A percentile compares a stretch with the other conserved stretches of the same genome.
phyloP scores from a whole-genome alignment of 2,329 filamentous ascomycete genomes.

The Rugonectria rugulosa region DNA sequence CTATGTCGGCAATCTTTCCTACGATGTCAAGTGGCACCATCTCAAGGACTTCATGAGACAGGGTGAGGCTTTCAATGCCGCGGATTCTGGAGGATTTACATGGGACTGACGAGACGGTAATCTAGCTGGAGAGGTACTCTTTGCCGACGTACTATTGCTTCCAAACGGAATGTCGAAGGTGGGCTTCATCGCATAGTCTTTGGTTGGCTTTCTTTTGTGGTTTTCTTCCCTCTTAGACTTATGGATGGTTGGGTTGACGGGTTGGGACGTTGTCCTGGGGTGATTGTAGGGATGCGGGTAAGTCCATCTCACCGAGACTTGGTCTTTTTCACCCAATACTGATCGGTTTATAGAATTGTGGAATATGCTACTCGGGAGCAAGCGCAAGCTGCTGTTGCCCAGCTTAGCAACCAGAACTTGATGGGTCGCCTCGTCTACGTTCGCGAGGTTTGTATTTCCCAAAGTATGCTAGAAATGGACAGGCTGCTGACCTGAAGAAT shows the following conservation, averaged over 20 bases:
- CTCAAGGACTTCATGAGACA: slow-evolving; percentile 99
- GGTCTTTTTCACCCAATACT: slow-evolving; percentile 33
- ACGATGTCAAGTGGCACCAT: slow-evolving; percentile 99
- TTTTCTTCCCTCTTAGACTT: slow-evolving; percentile 71
- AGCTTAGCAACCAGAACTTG: slow-evolving; percentile 98
- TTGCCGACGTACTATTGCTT: slow-evolving; percentile 98
- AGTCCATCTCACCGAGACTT: too few species aligned
- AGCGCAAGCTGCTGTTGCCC: slow-evolving; percentile 96
- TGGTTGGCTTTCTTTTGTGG: slow-evolving; percentile 81
- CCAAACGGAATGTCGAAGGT: slow-evolving; percentile 99
- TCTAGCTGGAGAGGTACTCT: slow-evolving; percentile 97
- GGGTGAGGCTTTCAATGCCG: slow-evolving; percentile 68
- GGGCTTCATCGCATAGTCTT: slow-evolving; percentile 90
- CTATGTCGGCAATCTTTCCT: slow-evolving; percentile 98
- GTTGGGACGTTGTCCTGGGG: slow-evolving; percentile 88
- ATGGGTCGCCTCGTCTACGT: slow-evolving; percentile 99
- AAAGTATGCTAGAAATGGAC: too few species aligned
- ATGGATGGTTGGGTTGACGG: slow-evolving; percentile 99
- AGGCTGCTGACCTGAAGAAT: background rate
- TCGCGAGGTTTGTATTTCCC: slow-evolving; percentile 75
- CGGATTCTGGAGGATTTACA: slow-evolving; percentile 36
- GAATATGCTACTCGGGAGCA: slow-evolving; percentile 99
- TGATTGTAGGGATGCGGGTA: slow-evolving; percentile 99
- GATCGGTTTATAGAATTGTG: slow-evolving; percentile 79
- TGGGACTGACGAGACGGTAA: slow-evolving; percentile 49